A percentile compares a stretch with the other conserved stretches of the same genome.
Conservation (phyloP, 2,329 filamentous ascomycete species). For the Alternaria angustiovoidea region DNA sequence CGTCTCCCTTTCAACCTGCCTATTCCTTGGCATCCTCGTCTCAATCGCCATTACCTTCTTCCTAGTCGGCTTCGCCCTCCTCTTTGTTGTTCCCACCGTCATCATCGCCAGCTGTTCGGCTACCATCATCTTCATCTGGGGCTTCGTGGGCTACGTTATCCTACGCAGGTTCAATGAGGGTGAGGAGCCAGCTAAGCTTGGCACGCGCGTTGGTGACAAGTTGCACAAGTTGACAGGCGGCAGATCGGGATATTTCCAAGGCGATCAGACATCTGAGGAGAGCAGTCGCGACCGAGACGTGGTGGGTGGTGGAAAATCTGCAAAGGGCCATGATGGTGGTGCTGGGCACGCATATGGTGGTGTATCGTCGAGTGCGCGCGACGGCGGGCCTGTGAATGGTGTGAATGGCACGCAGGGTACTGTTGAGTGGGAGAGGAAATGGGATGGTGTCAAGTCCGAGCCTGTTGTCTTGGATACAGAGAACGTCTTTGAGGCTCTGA, state of each 20-base stretch:
- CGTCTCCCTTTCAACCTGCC: slow-evolving; percentile 68
- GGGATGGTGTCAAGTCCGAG: slow-evolving; percentile 18
- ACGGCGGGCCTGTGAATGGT: slow-evolving; percentile 13
- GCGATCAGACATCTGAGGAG: slow-evolving; percentile 6
- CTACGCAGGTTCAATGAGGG: slow-evolving; percentile 41
- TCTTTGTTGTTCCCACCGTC: slow-evolving; percentile 73
- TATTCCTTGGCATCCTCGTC: slow-evolving; percentile 61
- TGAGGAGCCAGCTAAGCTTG: slow-evolving; percentile 29
- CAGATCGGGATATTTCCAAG: slow-evolving; percentile 25
- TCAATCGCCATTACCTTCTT: slow-evolving; percentile 70
- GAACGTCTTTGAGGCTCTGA: slow-evolving; percentile 17
- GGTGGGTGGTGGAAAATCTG: background rate
- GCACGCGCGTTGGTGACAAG: slow-evolving; percentile 28
- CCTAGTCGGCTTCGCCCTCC: slow-evolving; percentile 70
- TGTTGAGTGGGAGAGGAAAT: slow-evolving; percentile 25
- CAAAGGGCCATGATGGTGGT: background rate
- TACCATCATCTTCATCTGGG: slow-evolving; percentile 67
- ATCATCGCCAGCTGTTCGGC: slow-evolving; percentile 71
- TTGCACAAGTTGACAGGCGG: slow-evolving; percentile 29
- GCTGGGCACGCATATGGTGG: slow-evolving; percentile 4
- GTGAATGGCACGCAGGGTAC: slow-evolving; percentile 9
- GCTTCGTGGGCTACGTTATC: slow-evolving; percentile 65
- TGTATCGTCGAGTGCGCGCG: background rate
- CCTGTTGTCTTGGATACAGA: slow-evolving; percentile 7
- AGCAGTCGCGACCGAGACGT: slow-evolving; percentile 1